Evolutionary conservation across 2,329 filamentous ascomycete genomes (phyloP).

Genomic region (Fusarium sp.): DNA sequence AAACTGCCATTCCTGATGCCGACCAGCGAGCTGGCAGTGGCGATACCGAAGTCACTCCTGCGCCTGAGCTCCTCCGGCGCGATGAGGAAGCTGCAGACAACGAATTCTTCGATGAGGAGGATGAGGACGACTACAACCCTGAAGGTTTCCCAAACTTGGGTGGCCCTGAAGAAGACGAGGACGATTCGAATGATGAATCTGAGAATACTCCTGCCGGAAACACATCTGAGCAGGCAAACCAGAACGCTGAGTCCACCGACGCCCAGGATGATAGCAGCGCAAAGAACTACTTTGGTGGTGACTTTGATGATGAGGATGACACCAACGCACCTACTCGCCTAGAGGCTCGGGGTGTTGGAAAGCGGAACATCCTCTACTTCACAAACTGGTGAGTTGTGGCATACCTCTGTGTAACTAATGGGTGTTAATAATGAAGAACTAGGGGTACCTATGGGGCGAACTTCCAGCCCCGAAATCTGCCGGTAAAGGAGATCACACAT

Average conservation of each 20-base stretch:
- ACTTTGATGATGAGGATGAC: constrained; percentile 19
- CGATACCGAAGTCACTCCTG: neutral
- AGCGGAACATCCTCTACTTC: constrained; percentile 63
- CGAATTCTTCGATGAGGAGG: constrained; percentile 22
- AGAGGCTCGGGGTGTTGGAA: constrained; percentile 25
- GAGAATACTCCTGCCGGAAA: neutral
- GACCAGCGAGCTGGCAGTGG: neutral
- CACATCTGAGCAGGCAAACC: neutral
- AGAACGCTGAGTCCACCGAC: neutral
- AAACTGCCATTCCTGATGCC: constrained; percentile 3
- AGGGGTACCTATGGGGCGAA: constrained; percentile 76
- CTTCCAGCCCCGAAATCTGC: constrained; percentile 77
- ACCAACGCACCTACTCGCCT: constrained; percentile 19
- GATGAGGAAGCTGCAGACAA: constrained; percentile 2
- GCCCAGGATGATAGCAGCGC: neutral
- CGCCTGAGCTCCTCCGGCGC: constrained; percentile 17
- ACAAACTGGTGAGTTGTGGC: constrained; percentile 61
- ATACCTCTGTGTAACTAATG: neutral
- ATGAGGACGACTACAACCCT: constrained; percentile 5
- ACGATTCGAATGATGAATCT: neutral
- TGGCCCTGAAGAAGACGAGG: constrained; percentile 6
- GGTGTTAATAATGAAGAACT: constrained; percentile 55
- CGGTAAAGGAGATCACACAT: constrained; percentile 77
- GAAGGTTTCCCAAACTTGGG: constrained; percentile 19
- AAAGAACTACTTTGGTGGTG: constrained; percentile 24